These are phyloP conservation scores for Aspergillus ochraceoroseus DNA, from an alignment of 2,329 filamentous ascomycete species.

Conservation along the genomic window DNA sequence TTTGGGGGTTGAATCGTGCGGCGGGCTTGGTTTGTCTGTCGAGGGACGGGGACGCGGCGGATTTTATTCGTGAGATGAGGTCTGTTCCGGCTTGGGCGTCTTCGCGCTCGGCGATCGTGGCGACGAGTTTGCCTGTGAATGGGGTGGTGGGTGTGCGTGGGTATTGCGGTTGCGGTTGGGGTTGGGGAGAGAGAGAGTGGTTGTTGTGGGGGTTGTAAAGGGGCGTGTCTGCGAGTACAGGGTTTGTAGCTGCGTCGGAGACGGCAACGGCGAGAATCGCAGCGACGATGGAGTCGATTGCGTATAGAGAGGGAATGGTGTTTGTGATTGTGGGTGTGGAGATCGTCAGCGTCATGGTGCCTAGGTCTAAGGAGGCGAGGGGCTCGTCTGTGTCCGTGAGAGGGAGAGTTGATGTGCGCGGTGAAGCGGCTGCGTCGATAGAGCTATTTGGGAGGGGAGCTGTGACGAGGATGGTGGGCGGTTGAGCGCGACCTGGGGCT, in stretches of 20 bases:
- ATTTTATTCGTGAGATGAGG: conserved; percentile 34
- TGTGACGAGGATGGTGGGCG: conserved; percentile 39
- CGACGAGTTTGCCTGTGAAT: conserved; percentile 28
- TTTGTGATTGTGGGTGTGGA: conserved; percentile 39
- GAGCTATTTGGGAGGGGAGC: conserved; percentile 35
- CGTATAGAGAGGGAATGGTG: conserved; percentile 45
- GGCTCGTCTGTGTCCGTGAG: conserved; percentile 38
- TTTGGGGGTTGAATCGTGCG: too few species aligned
- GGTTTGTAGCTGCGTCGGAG: conserved; percentile 41
- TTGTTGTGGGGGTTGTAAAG: conserved; percentile 21
- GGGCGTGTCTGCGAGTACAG: conserved; percentile 37
- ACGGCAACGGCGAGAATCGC: conserved; percentile 45
- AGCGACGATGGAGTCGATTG: conserved; percentile 46
- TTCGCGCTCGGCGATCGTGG: conserved; percentile 42
- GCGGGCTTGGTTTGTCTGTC: too few species aligned
- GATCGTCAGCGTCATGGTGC: conserved; percentile 40
- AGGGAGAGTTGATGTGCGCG: conserved; percentile 40
- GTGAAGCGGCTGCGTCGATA: conserved; percentile 31
- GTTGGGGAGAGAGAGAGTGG: not conserved
- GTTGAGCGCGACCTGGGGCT: conserved; percentile 18
- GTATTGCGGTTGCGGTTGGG: conserved; percentile 19
- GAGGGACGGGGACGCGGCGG: conserved; percentile 19
- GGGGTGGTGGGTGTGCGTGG: not conserved
- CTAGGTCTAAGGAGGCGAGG: conserved; percentile 43
- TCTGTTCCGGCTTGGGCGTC: conserved; percentile 39